These are phyloP conservation scores for Vigna hirtella DNA, from an alignment of 306 rosid genomes.

Conservation along the genomic window DNA sequence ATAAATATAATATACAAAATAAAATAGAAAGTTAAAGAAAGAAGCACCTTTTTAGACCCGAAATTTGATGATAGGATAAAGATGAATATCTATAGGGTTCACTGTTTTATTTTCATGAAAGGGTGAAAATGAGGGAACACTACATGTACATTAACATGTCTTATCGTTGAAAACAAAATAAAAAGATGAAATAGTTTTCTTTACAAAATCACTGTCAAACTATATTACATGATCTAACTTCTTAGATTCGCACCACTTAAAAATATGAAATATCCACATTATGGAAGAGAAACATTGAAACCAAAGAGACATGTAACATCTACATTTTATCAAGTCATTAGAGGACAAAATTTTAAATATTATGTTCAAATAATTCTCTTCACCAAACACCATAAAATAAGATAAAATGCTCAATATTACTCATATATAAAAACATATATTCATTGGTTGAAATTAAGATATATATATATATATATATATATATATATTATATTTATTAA, in stretches of 20 bases:
- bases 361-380: background rate
- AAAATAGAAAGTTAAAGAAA: too few relatives aligned
- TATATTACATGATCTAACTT: background rate
- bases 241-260: background rate
- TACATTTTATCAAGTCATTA: background rate
- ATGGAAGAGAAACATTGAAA: background rate
- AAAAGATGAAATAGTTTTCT: background rate
- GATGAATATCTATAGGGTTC: background rate
- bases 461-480: too few relatives aligned
- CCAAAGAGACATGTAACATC: conserved; percentile 12
- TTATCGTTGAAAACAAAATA: background rate
- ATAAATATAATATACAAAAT: too few relatives aligned
- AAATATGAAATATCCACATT: background rate
- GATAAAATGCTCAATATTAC: background rate
- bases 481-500: too few relatives aligned
- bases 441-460: too few relatives aligned
- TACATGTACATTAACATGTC: background rate
- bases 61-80: background rate
- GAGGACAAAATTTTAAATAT: background rate
- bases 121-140: background rate
- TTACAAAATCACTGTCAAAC: background rate
- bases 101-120: background rate
- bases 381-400: background rate
- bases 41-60: too few relatives aligned
- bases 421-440: background rate